Conservation (phyloP, 352 stramenopile genomes). For the Phytopythium litorale region DNA sequence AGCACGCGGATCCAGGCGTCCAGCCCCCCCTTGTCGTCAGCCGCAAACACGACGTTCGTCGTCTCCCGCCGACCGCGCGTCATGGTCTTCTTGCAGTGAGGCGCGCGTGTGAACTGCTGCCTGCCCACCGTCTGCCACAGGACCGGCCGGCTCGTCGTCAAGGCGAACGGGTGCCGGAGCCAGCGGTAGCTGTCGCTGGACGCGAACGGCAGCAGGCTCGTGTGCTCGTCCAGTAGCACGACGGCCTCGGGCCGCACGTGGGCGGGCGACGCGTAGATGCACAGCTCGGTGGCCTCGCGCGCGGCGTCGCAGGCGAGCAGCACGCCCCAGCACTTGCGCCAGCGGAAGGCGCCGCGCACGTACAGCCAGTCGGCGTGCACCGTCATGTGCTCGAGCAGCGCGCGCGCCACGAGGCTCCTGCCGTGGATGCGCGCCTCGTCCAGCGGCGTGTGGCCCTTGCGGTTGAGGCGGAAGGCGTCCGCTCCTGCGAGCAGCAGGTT, state of each 20-base stretch:
- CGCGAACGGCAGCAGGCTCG: background rate
- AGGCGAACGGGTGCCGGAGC: slow-evolving; percentile 6
- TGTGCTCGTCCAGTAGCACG: slow-evolving; percentile 5
- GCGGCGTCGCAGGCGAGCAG: slow-evolving; percentile 32
- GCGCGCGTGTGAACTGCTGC: slow-evolving; percentile 7
- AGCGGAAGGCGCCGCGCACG: slow-evolving; percentile 20
- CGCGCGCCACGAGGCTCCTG: slow-evolving; percentile 16
- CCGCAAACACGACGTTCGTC: slow-evolving; percentile 1
- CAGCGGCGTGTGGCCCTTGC: slow-evolving; percentile 34
- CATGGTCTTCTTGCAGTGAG: slow-evolving; percentile 6
- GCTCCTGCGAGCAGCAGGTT: slow-evolving; percentile 34
- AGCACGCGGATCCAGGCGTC: slow-evolving; percentile 3
- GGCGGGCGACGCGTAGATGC: slow-evolving; percentile 1
- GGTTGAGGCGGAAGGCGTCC: slow-evolving; percentile 34
- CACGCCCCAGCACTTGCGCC: slow-evolving; percentile 44
- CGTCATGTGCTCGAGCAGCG: slow-evolving; percentile 28
- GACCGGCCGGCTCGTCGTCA: slow-evolving; percentile 3
- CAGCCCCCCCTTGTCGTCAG: background rate
- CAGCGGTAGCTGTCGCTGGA: slow-evolving; percentile 5
- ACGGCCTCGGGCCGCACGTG: slow-evolving; percentile 6
- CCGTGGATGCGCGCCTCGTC: slow-evolving; percentile 37
- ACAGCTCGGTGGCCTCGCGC: slow-evolving; percentile 24
- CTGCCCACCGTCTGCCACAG: slow-evolving; percentile 3
- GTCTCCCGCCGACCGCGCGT: background rate
- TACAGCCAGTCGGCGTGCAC: slow-evolving; percentile 40